Conservation (phyloP, 225 moss, liverwort and hornwort species). For the Polytrichum commune region DNA sequence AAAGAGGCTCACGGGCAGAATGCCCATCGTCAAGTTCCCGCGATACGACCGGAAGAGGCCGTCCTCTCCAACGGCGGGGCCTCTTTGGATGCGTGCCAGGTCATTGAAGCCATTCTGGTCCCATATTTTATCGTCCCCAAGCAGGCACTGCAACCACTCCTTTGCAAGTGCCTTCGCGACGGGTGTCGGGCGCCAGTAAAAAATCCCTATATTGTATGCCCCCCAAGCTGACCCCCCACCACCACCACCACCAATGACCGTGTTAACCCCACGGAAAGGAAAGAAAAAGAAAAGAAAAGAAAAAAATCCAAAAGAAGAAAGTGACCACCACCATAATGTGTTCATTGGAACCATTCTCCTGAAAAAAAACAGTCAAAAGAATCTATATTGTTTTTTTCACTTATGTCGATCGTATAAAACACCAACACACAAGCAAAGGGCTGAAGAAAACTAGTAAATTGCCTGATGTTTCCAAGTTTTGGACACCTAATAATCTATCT, state of each 20-base stretch:
- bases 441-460: too few relatives aligned
- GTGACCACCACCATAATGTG: not conserved
- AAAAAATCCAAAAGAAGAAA: not conserved
- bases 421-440: too few relatives aligned
- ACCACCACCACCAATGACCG: slow-evolving; percentile 13
- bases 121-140: slow-evolving; percentile 69
- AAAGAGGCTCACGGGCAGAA: slow-evolving; percentile 87
- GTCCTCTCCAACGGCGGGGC: slow-evolving; percentile 53
- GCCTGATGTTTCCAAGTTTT: too few relatives aligned
- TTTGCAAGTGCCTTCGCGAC: slow-evolving; percentile 64
- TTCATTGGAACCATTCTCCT: too few relatives aligned
- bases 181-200: slow-evolving; percentile 78
- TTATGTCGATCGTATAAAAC: too few relatives aligned
- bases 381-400: too few relatives aligned
- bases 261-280: too few relatives aligned
- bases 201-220: slow-evolving; percentile 90
- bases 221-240: slow-evolving; percentile 62
- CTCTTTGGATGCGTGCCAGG: slow-evolving; percentile 51
- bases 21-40: slow-evolving; percentile 67
- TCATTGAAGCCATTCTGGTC: slow-evolving; percentile 96
- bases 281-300: too few relatives aligned
- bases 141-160: slow-evolving; percentile 65
- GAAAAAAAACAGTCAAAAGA: too few relatives aligned
- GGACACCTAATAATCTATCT: too few relatives aligned
- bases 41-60: slow-evolving; percentile 69